Percentiles rank a stretch among this genome's conserved stretches.
These are phyloP conservation scores for Thecaphora thlaspeos DNA, from an alignment of 1,284 basidiomycete species.

Conservation along the genomic window DNA sequence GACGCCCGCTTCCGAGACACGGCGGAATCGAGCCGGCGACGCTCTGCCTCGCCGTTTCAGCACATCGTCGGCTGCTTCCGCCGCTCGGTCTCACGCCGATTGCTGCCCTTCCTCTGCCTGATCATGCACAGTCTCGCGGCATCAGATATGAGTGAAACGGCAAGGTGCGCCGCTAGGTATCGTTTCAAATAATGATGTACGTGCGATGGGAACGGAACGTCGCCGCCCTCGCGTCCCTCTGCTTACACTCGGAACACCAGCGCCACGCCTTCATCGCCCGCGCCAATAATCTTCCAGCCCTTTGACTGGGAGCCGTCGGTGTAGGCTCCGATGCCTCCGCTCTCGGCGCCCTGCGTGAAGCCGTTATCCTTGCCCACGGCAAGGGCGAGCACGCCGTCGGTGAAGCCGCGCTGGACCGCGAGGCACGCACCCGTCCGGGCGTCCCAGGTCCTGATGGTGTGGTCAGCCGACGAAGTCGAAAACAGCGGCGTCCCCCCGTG, in stretches of 20 bases:
- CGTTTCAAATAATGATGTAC: no score
- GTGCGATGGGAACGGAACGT: no score
- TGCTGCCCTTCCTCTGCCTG: no score
- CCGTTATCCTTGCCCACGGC: conserved; percentile 63
- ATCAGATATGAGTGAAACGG: no score
- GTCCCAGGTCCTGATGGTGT: conserved; percentile 86
- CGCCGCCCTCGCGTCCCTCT: no score
- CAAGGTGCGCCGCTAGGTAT: no score
- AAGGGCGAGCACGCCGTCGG: conserved; percentile 74
- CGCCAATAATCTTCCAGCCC: conserved; percentile 55
- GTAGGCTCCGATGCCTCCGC: conserved; percentile 52
- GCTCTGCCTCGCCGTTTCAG: no score
- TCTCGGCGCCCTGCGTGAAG: conserved; percentile 57
- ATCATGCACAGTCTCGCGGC: no score
- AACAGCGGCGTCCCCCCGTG: conserved; percentile 86
- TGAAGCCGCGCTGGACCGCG: conserved; percentile 80
- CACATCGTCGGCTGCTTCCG: no score
- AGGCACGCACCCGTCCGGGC: conserved; percentile 77
- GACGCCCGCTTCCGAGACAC: no score
- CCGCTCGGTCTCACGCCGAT: no score
- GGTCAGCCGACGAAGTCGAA: conserved; percentile 68
- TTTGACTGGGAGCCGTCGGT: conserved; percentile 25
- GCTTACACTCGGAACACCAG: conserved; percentile 51
- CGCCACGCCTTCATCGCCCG: conserved; percentile 56
- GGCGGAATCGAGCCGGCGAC: no score